Conservation (phyloP, 129 eudicot genomes). For the Saposhnikovia divaricata region DNA sequence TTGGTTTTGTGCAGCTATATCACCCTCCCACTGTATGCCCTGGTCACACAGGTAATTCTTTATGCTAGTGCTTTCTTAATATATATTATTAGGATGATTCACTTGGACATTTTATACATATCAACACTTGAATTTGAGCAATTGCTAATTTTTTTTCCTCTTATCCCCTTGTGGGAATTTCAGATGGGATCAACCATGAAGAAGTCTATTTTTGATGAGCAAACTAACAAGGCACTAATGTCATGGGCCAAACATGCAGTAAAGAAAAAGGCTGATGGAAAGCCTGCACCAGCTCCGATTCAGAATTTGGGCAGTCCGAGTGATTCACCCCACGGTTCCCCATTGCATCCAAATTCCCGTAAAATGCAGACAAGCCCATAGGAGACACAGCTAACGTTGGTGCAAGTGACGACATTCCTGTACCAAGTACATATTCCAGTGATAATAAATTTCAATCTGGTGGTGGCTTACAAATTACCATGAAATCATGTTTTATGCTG, state of each 20-base stretch:
- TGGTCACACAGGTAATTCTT: conserved; percentile 69
- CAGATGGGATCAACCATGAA: conserved; percentile 99
- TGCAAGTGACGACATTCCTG: conserved; percentile 8
- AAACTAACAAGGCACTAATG: conserved; percentile 73
- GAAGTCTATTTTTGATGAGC: conserved; percentile 77
- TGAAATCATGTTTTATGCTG: neutral
- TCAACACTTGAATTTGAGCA: neutral
- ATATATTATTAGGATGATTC: neutral
- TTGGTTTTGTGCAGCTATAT: conserved; percentile 79
- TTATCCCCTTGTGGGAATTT: conserved; percentile 1
- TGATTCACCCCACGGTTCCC: neutral
- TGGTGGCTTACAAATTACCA: neutral
- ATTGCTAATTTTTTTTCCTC: neutral
- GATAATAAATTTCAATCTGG: neutral
- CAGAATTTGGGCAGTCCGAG: conserved; percentile 22
- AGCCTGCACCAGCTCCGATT: conserved; percentile 15
- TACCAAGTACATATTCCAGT: neutral
- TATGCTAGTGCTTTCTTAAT: neutral
- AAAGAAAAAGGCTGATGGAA: conserved; percentile 25
- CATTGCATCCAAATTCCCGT: conserved; percentile 4
- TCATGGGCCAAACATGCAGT: conserved; percentile 68
- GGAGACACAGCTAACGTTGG: neutral
- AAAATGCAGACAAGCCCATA: neutral
- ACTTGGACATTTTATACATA: neutral
- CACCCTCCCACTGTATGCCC: conserved; percentile 91